Base-by-base conservation (phyloP, 208 protist genomes). In the Naegleria lovaniensis region DNA sequence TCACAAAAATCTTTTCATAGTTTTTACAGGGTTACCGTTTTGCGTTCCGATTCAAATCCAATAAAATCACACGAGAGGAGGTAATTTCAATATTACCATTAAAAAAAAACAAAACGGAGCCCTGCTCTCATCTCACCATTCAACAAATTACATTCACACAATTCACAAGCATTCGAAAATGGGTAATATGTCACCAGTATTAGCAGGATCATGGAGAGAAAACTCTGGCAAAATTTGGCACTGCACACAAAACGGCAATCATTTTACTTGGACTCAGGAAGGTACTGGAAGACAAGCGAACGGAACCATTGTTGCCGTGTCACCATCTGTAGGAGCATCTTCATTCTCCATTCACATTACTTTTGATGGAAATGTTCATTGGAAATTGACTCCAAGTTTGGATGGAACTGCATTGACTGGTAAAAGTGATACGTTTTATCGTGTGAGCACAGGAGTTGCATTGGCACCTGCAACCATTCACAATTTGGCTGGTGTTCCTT, bases 341-440 rank as follows among this genome's bases (percentile, higher is more conserved):
- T 7, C 19, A 1, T 79, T 19, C 25, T 19, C 67, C 19, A 79
- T 79, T 79, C 67, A 79, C 25, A 79, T 79, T 67, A 79, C 67
- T 36, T 79, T 79, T 79, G 67, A 79, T 79, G 67, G 67, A 36
- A 36, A 29, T 79, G 67, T 79, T 25, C 67, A 79, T 79, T 79
- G 67, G 67, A 79, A 33, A 79, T 33, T 79, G 25, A 79, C 67
- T 79, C 6, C 67, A 36, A 36, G 29, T n/a, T n/a, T 13, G 36
- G 67, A 79, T 79, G 67, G 67, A 36, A 79, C 19, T 36, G n/a
- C 16, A 79, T 79, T 79, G 29, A 36, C 19, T 33, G 67, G 67
- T 22, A 67, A 29, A 29, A 29, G 55, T 67, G 55, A 67, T 67
- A 67, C 11, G 0, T 67, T 67, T 67, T 67, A 67, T 67, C 11